phyloP scores from a whole-genome alignment of 1,284 basidiomycete genomes.

The Microbotryum silenes-acaulis region DNA sequence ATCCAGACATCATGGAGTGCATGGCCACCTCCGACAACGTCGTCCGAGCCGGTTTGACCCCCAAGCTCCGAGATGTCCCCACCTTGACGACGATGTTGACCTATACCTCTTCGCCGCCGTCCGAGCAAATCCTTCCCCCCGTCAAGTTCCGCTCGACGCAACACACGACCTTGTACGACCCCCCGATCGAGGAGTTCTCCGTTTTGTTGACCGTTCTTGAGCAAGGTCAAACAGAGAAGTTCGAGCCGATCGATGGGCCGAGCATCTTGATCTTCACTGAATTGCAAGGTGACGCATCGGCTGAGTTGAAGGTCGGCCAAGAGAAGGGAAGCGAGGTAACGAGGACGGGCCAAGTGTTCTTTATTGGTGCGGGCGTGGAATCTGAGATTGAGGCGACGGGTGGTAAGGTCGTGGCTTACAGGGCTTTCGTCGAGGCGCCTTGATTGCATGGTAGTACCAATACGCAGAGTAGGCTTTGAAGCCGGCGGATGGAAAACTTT shows the following conservation, averaged over 20 bases:
- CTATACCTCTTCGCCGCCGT: conserved; percentile 63
- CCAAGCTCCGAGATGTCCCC: conserved; percentile 86
- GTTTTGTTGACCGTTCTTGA: conserved; percentile 61
- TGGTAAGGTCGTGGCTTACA: conserved; percentile 53
- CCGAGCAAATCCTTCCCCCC: conserved; percentile 62
- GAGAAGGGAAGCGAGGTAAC: conserved; percentile 48
- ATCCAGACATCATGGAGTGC: conserved; percentile 85
- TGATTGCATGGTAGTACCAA: not conserved
- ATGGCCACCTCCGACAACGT: conserved; percentile 99
- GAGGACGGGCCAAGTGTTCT: conserved; percentile 65
- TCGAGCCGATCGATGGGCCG: conserved; percentile 66
- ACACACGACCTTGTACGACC: conserved; percentile 66
- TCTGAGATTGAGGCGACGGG: conserved; percentile 47
- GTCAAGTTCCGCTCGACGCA: conserved; percentile 45
- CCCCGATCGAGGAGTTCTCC: conserved; percentile 89
- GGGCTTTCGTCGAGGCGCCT: conserved; percentile 57
- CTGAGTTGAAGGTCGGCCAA: conserved; percentile 45
- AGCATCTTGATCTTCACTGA: conserved; percentile 71
- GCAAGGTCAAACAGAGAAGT: conserved; percentile 49
- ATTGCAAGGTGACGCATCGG: conserved; percentile 52
- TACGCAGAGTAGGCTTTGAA: no score
- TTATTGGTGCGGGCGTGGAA: conserved; percentile 65
- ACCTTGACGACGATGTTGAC: conserved; percentile 85
- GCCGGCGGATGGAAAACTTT: not conserved
- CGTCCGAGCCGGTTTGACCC: conserved; percentile 94